These are phyloP conservation scores for Galeopsis tetrahit DNA, from an alignment of 257 asterid genomes.

Conservation along the genomic window DNA sequence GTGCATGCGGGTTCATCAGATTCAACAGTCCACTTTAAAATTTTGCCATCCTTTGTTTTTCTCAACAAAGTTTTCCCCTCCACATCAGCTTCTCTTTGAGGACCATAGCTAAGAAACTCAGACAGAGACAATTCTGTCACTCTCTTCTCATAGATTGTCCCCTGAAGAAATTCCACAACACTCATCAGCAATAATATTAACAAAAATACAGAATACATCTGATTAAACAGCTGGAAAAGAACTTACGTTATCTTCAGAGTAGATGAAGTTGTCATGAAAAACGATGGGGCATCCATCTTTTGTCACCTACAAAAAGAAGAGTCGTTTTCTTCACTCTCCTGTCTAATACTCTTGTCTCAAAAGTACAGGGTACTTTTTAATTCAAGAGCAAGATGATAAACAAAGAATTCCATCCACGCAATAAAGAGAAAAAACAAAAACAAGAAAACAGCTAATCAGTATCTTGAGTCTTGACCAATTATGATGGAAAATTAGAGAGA, in stretches of 20 bases:
- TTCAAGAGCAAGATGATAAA: slow-evolving; percentile 47
- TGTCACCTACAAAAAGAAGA: slow-evolving; percentile 79
- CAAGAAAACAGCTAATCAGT: slow-evolving; percentile 46
- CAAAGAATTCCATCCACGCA: slow-evolving; percentile 39
- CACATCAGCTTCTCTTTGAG: slow-evolving; percentile 55
- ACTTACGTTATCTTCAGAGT: slow-evolving; percentile 70
- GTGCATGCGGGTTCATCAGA: slow-evolving; percentile 80
- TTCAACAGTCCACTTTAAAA: slow-evolving; percentile 73
- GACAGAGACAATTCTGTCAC: slow-evolving; percentile 71
- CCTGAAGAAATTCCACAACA: slow-evolving; percentile 46
- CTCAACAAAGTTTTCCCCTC: slow-evolving; percentile 66
- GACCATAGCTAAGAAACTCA: slow-evolving; percentile 83
- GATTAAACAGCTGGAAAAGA: not conserved
- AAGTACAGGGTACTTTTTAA: slow-evolving; percentile 46
- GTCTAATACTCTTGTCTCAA: slow-evolving; percentile 50
- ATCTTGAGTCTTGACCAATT: slow-evolving; percentile 26
- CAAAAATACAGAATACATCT: not conserved
- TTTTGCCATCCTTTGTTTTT: slow-evolving; percentile 82
- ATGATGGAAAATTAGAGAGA: not conserved
- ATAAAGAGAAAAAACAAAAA: slow-evolving; percentile 17
- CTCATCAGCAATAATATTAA: not conserved
- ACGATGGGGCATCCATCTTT: slow-evolving; percentile 87
- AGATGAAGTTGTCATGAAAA: slow-evolving; percentile 92
- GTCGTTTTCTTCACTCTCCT: slow-evolving; percentile 49
- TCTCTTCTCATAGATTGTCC: slow-evolving; percentile 66